Conservation (phyloP, 2,329 filamentous ascomycete genomes). For the Fusarium virguliforme region DNA sequence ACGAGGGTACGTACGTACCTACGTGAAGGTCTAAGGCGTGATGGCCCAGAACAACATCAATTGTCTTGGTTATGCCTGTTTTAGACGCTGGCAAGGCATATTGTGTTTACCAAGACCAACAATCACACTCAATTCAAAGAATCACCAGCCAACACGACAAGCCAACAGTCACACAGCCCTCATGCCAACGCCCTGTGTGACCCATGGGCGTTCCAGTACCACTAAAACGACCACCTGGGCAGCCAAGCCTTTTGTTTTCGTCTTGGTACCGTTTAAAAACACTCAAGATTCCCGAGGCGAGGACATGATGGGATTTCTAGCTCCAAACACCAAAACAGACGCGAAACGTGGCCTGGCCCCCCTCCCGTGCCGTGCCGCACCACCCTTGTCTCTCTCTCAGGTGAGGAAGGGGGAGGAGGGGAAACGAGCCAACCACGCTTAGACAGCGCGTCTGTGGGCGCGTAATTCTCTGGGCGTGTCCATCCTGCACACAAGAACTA, state of each 20-base stretch:
- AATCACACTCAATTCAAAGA: neutral
- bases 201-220: neutral
- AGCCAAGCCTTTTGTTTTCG: slow-evolving; percentile 9
- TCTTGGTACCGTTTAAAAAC: neutral
- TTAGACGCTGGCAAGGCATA: neutral
- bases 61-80: neutral
- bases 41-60: neutral
- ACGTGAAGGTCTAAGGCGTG: neutral
- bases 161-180: slow-evolving; percentile 6
- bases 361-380: slow-evolving; percentile 39
- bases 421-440: slow-evolving; percentile 30
- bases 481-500: neutral
- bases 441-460: slow-evolving; percentile 39
- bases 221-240: neutral
- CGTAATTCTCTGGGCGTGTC: slow-evolving; percentile 28
- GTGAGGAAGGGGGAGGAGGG: neutral
- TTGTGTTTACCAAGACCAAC: neutral
- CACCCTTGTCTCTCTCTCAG: neutral
- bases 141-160: neutral
- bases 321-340: slow-evolving; percentile 10
- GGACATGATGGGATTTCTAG: slow-evolving; percentile 1
- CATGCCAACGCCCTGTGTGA: slow-evolving; percentile 5
- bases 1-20: no score
- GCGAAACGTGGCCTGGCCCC: slow-evolving; percentile 1
- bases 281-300: neutral